A percentile compares a stretch with the other conserved stretches of the same genome.
These are phyloP conservation scores for Tricholoma flavovirens DNA, from an alignment of 768 basidiomycete genomes.

Conservation along the genomic window DNA sequence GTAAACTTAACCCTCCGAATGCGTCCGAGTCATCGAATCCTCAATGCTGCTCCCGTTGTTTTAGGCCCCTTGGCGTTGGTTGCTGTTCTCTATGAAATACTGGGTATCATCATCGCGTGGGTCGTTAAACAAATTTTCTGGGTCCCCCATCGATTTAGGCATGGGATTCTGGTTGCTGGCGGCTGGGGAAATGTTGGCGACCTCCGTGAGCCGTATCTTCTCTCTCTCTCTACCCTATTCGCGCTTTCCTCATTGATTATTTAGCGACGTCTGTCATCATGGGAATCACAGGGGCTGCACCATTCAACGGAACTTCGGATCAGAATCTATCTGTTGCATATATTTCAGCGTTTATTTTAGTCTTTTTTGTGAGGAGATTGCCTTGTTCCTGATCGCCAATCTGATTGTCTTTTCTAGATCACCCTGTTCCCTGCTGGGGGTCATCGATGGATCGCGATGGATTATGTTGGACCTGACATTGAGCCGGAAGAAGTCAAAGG, in stretches of 20 bases:
- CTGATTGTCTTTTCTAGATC: constrained; percentile 29
- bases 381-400: not conserved
- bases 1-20: constrained; percentile 20
- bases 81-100: constrained; percentile 51
- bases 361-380: constrained; percentile 46
- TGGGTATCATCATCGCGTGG: constrained; percentile 52
- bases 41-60: not conserved
- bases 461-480: constrained; percentile 61
- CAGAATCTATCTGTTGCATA: constrained; percentile 63
- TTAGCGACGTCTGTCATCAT: constrained; percentile 61
- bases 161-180: constrained; percentile 65
- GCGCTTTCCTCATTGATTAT: not conserved
- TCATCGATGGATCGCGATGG: constrained; percentile 47
- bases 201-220: constrained; percentile 45
- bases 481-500: constrained; percentile 51
- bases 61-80: constrained; percentile 60
- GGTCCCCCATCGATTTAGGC: constrained; percentile 73
- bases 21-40: not conserved
- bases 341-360: constrained; percentile 53
- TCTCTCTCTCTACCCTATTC: not conserved
- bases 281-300: constrained; percentile 53
- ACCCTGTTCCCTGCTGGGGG: constrained; percentile 64
- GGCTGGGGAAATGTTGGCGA: constrained; percentile 68
- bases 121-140: constrained; percentile 59
- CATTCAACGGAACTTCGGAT: constrained; percentile 55